Base-by-base conservation (phyloP, 352 stramenopile genomes). In the Thraustochytrium sp. region DNA sequence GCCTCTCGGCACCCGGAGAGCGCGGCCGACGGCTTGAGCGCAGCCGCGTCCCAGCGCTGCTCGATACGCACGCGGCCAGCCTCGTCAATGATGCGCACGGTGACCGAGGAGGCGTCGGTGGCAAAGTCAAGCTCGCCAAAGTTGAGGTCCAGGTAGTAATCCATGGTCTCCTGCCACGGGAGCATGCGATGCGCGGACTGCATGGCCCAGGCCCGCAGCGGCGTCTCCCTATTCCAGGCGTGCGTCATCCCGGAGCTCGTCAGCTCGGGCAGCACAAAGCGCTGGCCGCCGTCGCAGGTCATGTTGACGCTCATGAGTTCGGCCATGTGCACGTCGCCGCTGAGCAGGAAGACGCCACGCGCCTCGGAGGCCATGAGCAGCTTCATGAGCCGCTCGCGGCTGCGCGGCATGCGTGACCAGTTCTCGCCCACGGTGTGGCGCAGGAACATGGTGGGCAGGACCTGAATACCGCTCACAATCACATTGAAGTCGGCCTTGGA, bases 301-400 rank as follows among this genome's bases (percentile, higher is more conserved):
- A 92, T 95, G 51, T 92, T 83, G 34, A 94, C 90, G 83, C 95
- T 90, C 80, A 94, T 94, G 82, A 96, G 89, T 84, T 96, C 92
- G 2, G 90, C 89, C 62, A 93, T 94, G 65, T 96, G 92, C 0
- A 96, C 91, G 83, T 96, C 92, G 2, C 92, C 92, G 87, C 90
- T 61, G 1, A 96, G 86, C 37, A 96, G 86, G 59, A 96, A 93
- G 18, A 96, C 88, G 4, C 92, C 91, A 78, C 91, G 93, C 8
- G 91, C 90, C 0, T 91, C 88, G 48, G 91, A 94, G 11, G 78
- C 48, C 31, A 92, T 51, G 26, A 95, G 88, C 53, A 92, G 44
- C 38, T 92, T 85, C 13, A 96, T 84, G 21, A 96, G 85, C 0
- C 92, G 87, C 84, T 92, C 86, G 31, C 92, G 88, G 55, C 93